Base-by-base conservation (phyloP, 345 rosid genomes). In the Stellera chamaejasme region DNA sequence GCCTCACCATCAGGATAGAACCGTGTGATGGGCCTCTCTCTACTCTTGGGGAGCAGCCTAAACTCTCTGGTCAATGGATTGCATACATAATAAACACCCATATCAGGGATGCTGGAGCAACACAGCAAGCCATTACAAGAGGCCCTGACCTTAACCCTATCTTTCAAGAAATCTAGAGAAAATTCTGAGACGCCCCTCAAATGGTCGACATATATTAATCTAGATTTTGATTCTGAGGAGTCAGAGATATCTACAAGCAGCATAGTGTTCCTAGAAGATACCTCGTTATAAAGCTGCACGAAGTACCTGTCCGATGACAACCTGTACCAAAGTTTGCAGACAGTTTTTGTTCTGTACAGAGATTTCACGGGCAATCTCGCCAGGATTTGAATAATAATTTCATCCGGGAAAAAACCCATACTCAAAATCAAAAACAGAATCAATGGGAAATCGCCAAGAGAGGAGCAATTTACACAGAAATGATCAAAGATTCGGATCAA, bases 1-100 rank as follows among this genome's bases (percentile, higher is more conserved):
- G 98, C 90, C 45, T 92, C 95, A 3, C 87, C 92, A 52, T 82
- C 80, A 0, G 98, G 98, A 69, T 81, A 77, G 72, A 92, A 85
- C 62, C 92, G 63, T 54, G 85, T 85, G 6, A 92, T 68, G 8
- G 74, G 83, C 60, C 95, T 80, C 52, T 82, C 93, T 50, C 93
- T 60, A 54, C 74, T 79, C 72, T 52, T 83, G 11, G 96, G 96
- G 52, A 92, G 81, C 68, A 63, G 43, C 64, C 60, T 75, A 66
- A 27, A 79, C 68, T 85, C 85, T 69, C 88, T 77, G 19, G 98
- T 91, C 69, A 85, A 66, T 0, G 98, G 96, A 64, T 88, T 88
- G 60, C 92, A 92, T 13, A 92, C 87, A 49, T 83, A 92, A 53
- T 79, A 86, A 72, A 79, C 77, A 58, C 90, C 92, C 72, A 76